Percentiles rank a stretch among this genome's conserved stretches.
phyloP scores from a whole-genome alignment of 2,329 filamentous ascomycete genomes.

The Cordyceps cateniannulata region DNA sequence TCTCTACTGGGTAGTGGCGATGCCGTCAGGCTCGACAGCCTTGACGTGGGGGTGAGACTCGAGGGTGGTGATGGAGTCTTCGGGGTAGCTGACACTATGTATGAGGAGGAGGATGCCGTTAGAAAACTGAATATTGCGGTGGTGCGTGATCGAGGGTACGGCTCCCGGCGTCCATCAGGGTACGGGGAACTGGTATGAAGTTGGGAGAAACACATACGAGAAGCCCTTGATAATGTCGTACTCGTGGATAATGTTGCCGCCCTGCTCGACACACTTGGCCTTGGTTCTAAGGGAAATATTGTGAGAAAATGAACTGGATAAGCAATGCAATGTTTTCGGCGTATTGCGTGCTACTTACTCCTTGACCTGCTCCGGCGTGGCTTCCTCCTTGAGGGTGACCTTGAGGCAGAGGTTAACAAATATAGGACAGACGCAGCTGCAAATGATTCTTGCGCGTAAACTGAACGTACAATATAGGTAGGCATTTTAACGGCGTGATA shows the following conservation, averaged over 20 bases:
- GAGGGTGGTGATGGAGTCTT: conserved; percentile 60
- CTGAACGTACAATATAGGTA: conserved; percentile 45
- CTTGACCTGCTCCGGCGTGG: conserved; percentile 59
- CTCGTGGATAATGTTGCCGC: conserved; percentile 78
- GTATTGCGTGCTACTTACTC: conserved; percentile 42
- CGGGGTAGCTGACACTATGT: conserved; percentile 63
- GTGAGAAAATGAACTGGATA: neutral
- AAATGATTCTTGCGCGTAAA: neutral
- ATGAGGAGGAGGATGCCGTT: neutral
- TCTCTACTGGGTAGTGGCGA: conserved; percentile 64
- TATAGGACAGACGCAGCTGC: neutral
- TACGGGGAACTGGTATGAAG: neutral
- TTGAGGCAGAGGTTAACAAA: conserved; percentile 28
- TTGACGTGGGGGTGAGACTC: conserved; percentile 65
- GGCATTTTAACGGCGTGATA: conserved; percentile 38
- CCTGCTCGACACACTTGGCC: conserved; percentile 65
- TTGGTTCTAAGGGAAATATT: conserved; percentile 54
- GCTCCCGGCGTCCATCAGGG: neutral
- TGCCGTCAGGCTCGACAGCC: conserved; percentile 64
- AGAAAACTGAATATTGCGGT: neutral
- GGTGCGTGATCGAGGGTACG: neutral
- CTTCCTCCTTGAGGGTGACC: conserved; percentile 74
- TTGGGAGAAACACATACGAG: conserved; percentile 56
- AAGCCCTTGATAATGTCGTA: conserved; percentile 89
- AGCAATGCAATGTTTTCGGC: neutral